phyloP scores from a whole-genome alignment of 2,329 filamentous ascomycete genomes.

The Achaetomium macrosporum region DNA sequence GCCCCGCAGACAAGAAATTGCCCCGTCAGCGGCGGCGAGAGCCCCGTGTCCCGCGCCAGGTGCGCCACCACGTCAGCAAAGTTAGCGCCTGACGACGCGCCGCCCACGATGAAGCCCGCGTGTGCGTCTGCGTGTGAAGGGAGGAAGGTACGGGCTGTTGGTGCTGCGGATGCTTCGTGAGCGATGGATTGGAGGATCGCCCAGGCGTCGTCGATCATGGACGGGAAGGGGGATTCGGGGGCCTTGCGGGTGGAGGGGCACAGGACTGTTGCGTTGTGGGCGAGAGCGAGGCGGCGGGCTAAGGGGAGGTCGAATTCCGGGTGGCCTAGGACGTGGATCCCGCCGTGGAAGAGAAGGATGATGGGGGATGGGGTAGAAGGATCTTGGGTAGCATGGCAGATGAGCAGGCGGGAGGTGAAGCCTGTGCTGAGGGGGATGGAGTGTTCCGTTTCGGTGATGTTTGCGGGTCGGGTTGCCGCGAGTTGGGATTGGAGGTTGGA shows the following conservation, averaged over 20 bases:
- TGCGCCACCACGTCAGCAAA: slow-evolving; percentile 14
- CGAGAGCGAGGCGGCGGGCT: slow-evolving; percentile 10
- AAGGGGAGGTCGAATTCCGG: slow-evolving; percentile 16
- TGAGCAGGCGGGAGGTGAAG: slow-evolving; percentile 8
- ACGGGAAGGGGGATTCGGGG: slow-evolving; percentile 8
- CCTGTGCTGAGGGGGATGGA: slow-evolving; percentile 6
- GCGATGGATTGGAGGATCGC: slow-evolving; percentile 2
- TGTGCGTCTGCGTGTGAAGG: not conserved
- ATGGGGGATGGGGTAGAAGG: slow-evolving; percentile 6
- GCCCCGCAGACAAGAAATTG: slow-evolving; percentile 7
- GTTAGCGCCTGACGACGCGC: slow-evolving; percentile 15
- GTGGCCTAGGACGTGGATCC: slow-evolving; percentile 13
- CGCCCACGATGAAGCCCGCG: slow-evolving; percentile 14
- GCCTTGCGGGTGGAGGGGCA: slow-evolving; percentile 11
- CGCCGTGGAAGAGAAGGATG: slow-evolving; percentile 17
- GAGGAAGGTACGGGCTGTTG: not conserved
- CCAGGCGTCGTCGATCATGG: slow-evolving; percentile 12
- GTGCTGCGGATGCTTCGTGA: not conserved
- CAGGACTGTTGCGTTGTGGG: slow-evolving; percentile 12
- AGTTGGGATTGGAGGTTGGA: slow-evolving; percentile 1
- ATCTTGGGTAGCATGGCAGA: slow-evolving; percentile 2
- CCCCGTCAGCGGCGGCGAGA: slow-evolving; percentile 16
- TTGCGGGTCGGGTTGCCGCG: slow-evolving; percentile 1
- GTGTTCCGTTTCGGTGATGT: slow-evolving; percentile 14
- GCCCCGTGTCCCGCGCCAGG: slow-evolving; percentile 9